These are phyloP conservation scores for Wickerhamiella azyma DNA, from an alignment of 805 yeast species.

Conservation along the genomic window DNA sequence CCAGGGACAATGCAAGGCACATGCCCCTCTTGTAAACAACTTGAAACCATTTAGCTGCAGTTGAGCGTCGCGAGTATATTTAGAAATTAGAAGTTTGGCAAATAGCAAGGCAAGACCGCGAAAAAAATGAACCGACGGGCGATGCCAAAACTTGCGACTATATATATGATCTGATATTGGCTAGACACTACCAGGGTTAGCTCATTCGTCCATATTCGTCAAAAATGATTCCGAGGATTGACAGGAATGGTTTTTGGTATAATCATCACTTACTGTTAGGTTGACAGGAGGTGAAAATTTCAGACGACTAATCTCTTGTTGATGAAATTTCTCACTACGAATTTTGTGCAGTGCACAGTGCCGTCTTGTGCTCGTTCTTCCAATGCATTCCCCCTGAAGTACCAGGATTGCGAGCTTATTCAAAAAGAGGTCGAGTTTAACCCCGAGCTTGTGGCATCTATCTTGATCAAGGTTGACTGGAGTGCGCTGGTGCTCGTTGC, in stretches of 20 bases:
- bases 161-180: background rate
- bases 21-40: background rate
- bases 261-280: conserved; percentile 14
- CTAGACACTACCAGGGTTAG: background rate
- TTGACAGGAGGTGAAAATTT: background rate
- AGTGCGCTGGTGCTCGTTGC: conserved; percentile 68
- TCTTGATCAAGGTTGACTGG: conserved; percentile 82
- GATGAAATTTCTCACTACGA: conserved; percentile 93
- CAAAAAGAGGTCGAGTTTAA: conserved; percentile 70
- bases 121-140: background rate
- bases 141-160: background rate
- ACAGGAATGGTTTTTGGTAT: conserved; percentile 18
- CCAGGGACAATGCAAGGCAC: background rate
- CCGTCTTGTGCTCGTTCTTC: conserved; percentile 61
- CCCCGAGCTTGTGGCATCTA: conserved; percentile 61
- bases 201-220: conserved; percentile 7
- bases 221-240: conserved; percentile 21
- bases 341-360: conserved; percentile 88
- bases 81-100: too few species aligned
- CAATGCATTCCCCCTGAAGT: conserved; percentile 70
- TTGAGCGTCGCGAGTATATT: too few species aligned
- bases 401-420: conserved; percentile 51
- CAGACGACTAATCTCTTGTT: background rate
- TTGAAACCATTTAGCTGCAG: background rate
- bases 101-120: background rate